Percentiles rank a stretch among this genome's conserved stretches.
Evolutionary conservation across 805 yeast genomes (phyloP).

Genomic region (Maudiozyma serrabonitensis): DNA sequence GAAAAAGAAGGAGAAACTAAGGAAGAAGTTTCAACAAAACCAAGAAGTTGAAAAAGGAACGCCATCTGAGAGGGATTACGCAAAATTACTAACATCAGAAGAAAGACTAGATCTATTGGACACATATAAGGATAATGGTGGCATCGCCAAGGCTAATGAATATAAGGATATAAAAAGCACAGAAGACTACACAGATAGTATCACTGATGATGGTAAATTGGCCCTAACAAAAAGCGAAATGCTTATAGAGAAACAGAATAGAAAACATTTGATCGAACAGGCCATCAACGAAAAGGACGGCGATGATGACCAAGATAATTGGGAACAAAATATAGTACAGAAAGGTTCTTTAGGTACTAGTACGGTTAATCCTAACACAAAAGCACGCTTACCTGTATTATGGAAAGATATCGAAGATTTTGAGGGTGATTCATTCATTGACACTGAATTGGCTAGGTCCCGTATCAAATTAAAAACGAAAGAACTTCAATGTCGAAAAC

Average conservation of each 20-base stretch:
- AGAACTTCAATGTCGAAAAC: conserved; percentile 4
- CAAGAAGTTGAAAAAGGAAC: neutral
- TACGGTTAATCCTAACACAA: neutral
- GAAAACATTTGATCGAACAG: conserved; percentile 12
- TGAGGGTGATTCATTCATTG: neutral
- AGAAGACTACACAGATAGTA: conserved; percentile 8
- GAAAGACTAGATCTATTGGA: conserved; percentile 20
- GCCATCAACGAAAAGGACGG: conserved; percentile 11
- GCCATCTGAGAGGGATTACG: conserved; percentile 18
- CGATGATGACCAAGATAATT: conserved; percentile 2
- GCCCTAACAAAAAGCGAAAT: conserved; percentile 17
- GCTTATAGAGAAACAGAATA: conserved; percentile 4
- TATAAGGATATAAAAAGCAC: conserved; percentile 6
- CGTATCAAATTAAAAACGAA: conserved; percentile 5
- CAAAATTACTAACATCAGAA: conserved; percentile 19
- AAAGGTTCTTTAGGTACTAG: neutral
- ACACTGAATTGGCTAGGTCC: conserved; percentile 1
- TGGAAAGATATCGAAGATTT: conserved; percentile 1
- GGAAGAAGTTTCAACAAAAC: neutral
- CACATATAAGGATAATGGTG: conserved; percentile 13
- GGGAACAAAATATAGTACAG: conserved; percentile 12
- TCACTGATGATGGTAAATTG: conserved; percentile 21
- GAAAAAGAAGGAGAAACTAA: neutral
- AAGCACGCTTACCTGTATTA: conserved; percentile 6
- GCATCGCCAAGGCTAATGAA: conserved; percentile 7